Base-by-base conservation (phyloP, 257 asterid genomes). In the Capsicum chinense region DNA sequence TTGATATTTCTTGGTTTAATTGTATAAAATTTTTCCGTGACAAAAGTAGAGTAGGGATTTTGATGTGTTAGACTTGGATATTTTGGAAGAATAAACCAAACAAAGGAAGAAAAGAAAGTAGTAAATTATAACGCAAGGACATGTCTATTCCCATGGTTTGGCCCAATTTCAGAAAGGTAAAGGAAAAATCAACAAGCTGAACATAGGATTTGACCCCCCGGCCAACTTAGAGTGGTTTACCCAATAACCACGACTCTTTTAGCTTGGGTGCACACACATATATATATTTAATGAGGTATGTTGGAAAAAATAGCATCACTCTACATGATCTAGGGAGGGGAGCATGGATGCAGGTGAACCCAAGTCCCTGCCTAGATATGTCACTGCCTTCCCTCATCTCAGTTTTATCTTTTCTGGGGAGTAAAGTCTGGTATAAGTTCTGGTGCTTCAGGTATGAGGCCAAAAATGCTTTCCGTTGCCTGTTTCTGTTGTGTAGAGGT, bases 371-470 rank as follows among this genome's bases (percentile, higher is more conserved):
- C 56, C 79, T 69, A 69, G 79, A 69, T 42, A 42, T 14, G 33
- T 4, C 35, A 69, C 79, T 69, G 33, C 33, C 15, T 69, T 42
- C 14, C 15, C 33, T 42, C 33, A 16, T 69, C 33, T 69, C 54
- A 69, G 78, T 69, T 39, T 39, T 39, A 69, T 19, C 4, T 69
- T 69, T 67, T 35, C 39, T 39, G 56, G 78, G 78, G 56, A 16
- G 54, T 39, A 9, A 17, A 39, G 78, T 69, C 78, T 69, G 8
- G 26, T 69, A 69, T 69, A 69, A 69, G 15, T 69, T 69, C 56
- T 69, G 33, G 56, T 69, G 54, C 78, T 69, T 69, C 33, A 69
- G 78, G 48, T 69, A 16, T 69, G 78, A 69, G 54, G 39, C 56
- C 56, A 16, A 8, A 69, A 69, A 39, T 16, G 56, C 78, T 69